Conservation (phyloP, 768 basidiomycete genomes). For the Tulasnella sp. region DNA sequence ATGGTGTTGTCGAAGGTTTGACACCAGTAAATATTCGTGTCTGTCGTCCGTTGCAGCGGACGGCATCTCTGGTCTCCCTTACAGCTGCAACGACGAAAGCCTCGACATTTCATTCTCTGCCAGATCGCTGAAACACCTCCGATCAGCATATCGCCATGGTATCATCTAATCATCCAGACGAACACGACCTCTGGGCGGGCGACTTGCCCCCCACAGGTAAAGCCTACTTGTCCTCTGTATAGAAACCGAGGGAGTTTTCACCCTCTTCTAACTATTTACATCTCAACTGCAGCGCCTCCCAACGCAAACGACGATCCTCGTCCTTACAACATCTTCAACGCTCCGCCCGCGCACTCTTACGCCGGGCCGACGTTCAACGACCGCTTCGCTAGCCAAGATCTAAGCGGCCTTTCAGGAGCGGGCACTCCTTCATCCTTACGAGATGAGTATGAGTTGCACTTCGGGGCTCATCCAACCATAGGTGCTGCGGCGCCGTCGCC, state of each 20-base stretch:
- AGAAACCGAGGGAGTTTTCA: not conserved
- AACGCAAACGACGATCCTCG: not conserved
- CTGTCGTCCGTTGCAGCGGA: not conserved
- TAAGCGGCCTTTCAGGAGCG: not conserved
- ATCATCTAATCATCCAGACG: not conserved
- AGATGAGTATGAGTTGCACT: not conserved
- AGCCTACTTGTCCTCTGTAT: not conserved
- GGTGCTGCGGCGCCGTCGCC: not conserved
- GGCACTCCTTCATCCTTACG: not conserved
- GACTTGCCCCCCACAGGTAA: not conserved
- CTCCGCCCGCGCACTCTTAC: not conserved
- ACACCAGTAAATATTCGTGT: not conserved
- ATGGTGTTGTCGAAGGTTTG: slow-evolving; percentile 7
- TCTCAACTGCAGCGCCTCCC: not conserved
- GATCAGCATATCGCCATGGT: not conserved
- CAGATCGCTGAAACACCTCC: not conserved
- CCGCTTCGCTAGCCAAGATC: not conserved
- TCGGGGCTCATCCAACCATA: not conserved
- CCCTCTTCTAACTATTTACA: not conserved
- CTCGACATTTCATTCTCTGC: not conserved
- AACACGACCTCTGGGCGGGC: not conserved
- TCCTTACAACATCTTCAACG: not conserved
- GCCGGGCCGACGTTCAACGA: not conserved
- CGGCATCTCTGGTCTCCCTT: not conserved
- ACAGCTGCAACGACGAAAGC: not conserved